These are phyloP conservation scores for Alisma plantagoaquatica DNA, from an alignment of 106 monocot species.

Conservation along the genomic window DNA sequence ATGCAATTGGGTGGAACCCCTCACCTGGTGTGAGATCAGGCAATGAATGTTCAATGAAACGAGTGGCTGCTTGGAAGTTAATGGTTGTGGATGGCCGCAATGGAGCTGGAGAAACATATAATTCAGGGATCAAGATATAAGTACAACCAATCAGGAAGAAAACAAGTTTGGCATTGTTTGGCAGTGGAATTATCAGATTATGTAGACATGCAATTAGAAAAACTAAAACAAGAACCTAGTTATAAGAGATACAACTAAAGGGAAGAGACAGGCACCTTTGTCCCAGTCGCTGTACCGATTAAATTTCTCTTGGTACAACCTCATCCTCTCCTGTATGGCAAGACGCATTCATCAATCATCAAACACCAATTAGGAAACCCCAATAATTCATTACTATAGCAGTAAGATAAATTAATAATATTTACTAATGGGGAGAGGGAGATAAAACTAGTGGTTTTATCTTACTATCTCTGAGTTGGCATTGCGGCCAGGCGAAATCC, in stretches of 20 bases:
- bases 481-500: constrained; percentile 45
- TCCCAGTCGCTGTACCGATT: constrained; percentile 41
- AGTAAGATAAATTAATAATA: background rate
- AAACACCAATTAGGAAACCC: background rate
- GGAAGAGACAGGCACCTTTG: too few species aligned
- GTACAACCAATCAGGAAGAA: too few species aligned
- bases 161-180: too few species aligned
- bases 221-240: too few species aligned
- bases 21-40: constrained; percentile 63
- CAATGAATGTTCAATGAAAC: constrained; percentile 72
- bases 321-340: constrained; percentile 59
- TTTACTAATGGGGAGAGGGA: background rate
- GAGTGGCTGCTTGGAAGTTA: constrained; percentile 59
- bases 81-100: constrained; percentile 54
- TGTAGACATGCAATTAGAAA: too few species aligned
- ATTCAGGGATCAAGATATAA: too few species aligned
- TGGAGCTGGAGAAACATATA: constrained; percentile 36
- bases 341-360: background rate
- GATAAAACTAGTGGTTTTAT: constrained; percentile 1
- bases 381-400: background rate
- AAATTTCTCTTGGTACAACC: constrained; percentile 59
- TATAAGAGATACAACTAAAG: too few species aligned
- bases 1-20: background rate
- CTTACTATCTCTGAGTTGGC: constrained; percentile 61
- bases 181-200: too few species aligned